Evolutionary conservation across 345 rosid species (phyloP), one percentile per base, ranked within the genome.

Genomic region (Rhizophora mangle): DNA sequence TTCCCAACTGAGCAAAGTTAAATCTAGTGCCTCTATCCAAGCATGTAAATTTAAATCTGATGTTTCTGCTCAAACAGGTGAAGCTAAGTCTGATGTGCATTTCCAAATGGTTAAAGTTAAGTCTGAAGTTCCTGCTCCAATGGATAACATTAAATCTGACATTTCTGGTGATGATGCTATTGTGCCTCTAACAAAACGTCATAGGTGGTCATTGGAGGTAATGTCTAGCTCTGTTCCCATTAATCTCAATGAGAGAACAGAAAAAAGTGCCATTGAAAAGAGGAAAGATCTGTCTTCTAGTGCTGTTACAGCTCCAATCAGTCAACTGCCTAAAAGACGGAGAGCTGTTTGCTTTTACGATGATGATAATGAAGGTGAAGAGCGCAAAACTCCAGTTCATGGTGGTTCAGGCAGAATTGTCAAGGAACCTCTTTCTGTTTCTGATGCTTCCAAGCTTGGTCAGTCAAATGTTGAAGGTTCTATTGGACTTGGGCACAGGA

Each of bases 381-480:
- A 81, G 64, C 89, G 89, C 19, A 90, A 88, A 82, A 94, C 97
- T 83, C 97, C 98, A 51, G 82, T 91, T 78, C 89, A 89, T 72
- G 89, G 86, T 70, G 87, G 79, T 70, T 70, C 82, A 69, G 69
- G 68, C 24, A 76, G 65, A 76, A 82, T 66, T 78, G 70, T 63
- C 55, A 83, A 68, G 68, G 79, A 62, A 47, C 68, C 83, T 54
- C 32, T 70, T 27, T 68, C 74, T 68, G 77, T 64, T 76, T 56
- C 78, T 49, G 82, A 69, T 74, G 62, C 62, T 73, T 32, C 67
- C 62, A 83, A 82, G 81, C 70, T 58, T 65, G 68, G 74, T 56
- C 77, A 68, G 68, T 67, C 56, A 68, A 71, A 58, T 69, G 78
- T 71, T 73, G 74, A 74, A 57, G 72, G 79, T 65, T 78, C 83